Conservation (phyloP, 2,329 filamentous ascomycete genomes). For the Mariannaea sp. region DNA sequence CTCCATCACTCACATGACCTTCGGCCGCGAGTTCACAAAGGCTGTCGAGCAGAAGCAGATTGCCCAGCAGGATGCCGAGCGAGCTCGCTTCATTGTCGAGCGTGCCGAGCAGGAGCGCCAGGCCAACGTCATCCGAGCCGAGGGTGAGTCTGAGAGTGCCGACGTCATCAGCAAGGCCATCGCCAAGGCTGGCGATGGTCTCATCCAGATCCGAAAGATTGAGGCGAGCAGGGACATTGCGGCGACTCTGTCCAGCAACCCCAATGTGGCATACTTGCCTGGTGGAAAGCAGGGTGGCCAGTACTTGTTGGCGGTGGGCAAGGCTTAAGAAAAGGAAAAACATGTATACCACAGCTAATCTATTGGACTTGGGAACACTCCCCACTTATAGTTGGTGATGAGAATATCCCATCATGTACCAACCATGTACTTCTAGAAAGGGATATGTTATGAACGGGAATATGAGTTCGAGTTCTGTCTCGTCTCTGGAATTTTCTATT, state of each 20-base stretch:
- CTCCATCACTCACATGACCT: slow-evolving; percentile 99
- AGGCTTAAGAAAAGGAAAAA: slow-evolving; percentile 39
- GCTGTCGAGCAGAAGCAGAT: slow-evolving; percentile 99
- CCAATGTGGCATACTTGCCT: slow-evolving; percentile 94
- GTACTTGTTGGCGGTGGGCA: slow-evolving; percentile 59
- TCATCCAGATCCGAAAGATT: slow-evolving; percentile 95
- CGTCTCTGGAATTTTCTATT: slow-evolving; percentile 18
- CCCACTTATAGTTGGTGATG: slow-evolving; percentile 43
- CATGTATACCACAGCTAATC: slow-evolving; percentile 21
- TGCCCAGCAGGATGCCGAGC: slow-evolving; percentile 97
- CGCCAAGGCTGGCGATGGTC: slow-evolving; percentile 87
- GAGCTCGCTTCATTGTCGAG: slow-evolving; percentile 97
- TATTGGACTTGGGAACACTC: slow-evolving; percentile 38
- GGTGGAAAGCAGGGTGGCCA: slow-evolving; percentile 68
- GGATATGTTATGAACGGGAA: slow-evolving; percentile 31
- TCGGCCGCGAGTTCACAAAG: slow-evolving; percentile 97
- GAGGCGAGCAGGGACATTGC: slow-evolving; percentile 97
- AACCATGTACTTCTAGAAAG: slow-evolving; percentile 45
- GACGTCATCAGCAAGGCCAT: slow-evolving; percentile 95
- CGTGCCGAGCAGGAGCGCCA: slow-evolving; percentile 98
- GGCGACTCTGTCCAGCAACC: slow-evolving; percentile 83
- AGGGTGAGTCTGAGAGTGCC: slow-evolving; percentile 96
- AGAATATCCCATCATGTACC: slow-evolving; percentile 34
- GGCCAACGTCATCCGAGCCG: slow-evolving; percentile 96
- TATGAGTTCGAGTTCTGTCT: slow-evolving; percentile 32